These are phyloP conservation scores for Acacia confusa DNA, from an alignment of 306 rosid genomes.

Conservation along the genomic window DNA sequence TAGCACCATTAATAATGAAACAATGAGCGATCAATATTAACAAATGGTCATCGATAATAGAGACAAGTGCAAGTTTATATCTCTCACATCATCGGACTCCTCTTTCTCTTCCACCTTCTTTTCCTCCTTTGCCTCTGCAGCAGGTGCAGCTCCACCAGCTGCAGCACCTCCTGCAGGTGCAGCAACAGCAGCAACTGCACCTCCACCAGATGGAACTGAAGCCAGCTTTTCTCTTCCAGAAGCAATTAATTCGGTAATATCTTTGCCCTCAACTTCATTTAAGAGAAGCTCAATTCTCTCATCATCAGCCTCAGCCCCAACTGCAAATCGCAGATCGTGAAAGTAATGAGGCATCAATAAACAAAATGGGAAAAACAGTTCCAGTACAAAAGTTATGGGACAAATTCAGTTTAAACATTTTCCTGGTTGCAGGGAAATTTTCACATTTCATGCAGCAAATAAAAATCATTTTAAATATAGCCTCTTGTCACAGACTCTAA, in stretches of 20 bases:
- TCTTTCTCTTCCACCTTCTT: constrained; percentile 83
- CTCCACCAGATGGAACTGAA: constrained; percentile 63
- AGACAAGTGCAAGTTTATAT: background rate
- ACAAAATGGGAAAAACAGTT: background rate
- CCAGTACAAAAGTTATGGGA: background rate
- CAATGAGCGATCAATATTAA: background rate
- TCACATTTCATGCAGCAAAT: background rate
- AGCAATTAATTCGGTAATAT: constrained; percentile 64
- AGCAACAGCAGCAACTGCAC: constrained; percentile 53
- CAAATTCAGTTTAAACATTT: background rate
- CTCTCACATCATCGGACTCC: constrained; percentile 72
- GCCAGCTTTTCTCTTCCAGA: constrained; percentile 72
- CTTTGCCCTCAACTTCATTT: constrained; percentile 59
- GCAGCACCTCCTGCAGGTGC: constrained; percentile 47
- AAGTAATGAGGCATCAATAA: background rate
- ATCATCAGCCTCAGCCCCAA: constrained; percentile 67
- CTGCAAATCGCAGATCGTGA: constrained; percentile 30
- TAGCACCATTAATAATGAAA: background rate
- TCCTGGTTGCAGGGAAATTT: background rate
- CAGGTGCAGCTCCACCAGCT: constrained; percentile 52
- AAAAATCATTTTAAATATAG: background rate
- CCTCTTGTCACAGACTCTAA: background rate
- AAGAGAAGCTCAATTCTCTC: constrained; percentile 51
- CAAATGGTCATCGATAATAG: background rate
- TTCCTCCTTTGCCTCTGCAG: constrained; percentile 68